These are phyloP conservation scores for Silene noctiflora DNA, from an alignment of 179 eudicot genomes.

Conservation along the genomic window DNA sequence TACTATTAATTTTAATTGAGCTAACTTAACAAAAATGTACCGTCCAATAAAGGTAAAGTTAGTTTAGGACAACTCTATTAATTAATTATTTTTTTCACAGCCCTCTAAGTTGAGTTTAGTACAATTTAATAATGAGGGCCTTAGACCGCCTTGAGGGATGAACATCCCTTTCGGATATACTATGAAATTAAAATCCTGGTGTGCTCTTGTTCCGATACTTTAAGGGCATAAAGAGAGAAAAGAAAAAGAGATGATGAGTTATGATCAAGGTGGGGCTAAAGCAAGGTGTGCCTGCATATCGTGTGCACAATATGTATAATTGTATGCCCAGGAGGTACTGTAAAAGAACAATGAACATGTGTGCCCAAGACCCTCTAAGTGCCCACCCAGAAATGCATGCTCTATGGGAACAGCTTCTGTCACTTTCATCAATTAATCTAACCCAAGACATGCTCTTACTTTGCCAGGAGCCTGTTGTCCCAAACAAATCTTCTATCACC, in stretches of 20 bases:
- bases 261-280: constrained; percentile 11
- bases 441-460: constrained; percentile 26
- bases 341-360: constrained; percentile 15
- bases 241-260: neutral
- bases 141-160: too few relatives aligned
- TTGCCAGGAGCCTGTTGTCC: constrained; percentile 18
- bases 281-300: neutral
- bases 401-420: constrained; percentile 13
- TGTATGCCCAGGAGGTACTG: neutral
- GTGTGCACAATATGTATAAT: neutral
- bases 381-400: constrained; percentile 2
- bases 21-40: too few relatives aligned
- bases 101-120: too few relatives aligned
- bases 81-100: too few relatives aligned
- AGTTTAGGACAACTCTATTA: too few relatives aligned
- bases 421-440: constrained; percentile 22
- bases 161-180: too few relatives aligned
- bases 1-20: too few relatives aligned
- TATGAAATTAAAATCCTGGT: neutral
- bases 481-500: constrained; percentile 13
- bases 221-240: constrained; percentile 1
- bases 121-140: too few relatives aligned
- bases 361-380: neutral
- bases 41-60: too few relatives aligned
- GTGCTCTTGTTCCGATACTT: neutral